Evolutionary conservation across 1,284 basidiomycete species (phyloP).

Genomic region (Ganoderma meredithae): DNA sequence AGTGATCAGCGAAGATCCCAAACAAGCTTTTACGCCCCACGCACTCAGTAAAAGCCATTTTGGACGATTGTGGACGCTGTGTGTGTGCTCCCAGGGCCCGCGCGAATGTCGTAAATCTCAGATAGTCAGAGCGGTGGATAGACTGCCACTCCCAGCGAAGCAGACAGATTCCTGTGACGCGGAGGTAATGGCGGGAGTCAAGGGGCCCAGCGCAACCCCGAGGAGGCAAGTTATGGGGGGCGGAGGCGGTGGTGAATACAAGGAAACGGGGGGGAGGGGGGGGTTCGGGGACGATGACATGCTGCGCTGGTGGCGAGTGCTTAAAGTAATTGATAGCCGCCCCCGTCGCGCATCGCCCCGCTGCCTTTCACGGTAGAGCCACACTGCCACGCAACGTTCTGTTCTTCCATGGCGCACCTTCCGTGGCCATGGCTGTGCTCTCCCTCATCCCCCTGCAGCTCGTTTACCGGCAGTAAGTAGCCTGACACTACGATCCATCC

Average conservation of each 20-base stretch:
- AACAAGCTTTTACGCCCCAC: neutral
- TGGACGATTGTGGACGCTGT: neutral
- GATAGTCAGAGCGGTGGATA: conserved; percentile 2
- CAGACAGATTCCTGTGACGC: neutral
- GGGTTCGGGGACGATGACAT: neutral
- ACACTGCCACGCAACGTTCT: neutral
- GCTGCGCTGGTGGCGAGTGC: neutral
- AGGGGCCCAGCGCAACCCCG: neutral
- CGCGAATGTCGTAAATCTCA: neutral
- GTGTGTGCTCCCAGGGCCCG: neutral
- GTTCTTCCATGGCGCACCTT: neutral
- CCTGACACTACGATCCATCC: neutral
- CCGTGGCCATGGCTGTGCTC: too few species aligned
- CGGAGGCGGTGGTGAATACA: conserved; percentile 1
- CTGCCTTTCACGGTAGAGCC: neutral
- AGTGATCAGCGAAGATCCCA: neutral
- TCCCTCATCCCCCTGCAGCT: neutral
- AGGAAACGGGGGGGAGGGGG: neutral
- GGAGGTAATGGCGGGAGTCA: neutral
- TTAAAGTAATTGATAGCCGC: conserved; percentile 1
- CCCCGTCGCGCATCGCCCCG: neutral
- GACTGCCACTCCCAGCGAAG: neutral
- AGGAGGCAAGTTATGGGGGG: conserved; percentile 3
- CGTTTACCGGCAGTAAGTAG: neutral
- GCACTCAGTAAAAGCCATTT: conserved; percentile 13